phyloP scores from a whole-genome alignment of 805 yeast genomes.

The Kodamaea neixiangensis region DNA sequence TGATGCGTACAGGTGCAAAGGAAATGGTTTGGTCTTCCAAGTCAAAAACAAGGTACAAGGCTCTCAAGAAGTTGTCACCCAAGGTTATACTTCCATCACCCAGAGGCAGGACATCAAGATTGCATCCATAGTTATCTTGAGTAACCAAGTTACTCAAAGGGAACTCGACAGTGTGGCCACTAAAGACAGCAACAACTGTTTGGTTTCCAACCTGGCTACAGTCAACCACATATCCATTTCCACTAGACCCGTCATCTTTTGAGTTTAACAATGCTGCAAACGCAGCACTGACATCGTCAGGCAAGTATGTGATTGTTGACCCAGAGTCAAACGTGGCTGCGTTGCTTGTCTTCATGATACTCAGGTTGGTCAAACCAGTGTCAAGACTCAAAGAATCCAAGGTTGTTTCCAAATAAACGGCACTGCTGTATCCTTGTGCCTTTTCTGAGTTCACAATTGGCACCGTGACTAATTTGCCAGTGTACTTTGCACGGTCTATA shows the following conservation, averaged over 20 bases:
- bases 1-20: conserved; percentile 25
- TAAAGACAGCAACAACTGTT: not conserved
- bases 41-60: conserved; percentile 28
- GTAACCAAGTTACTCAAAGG: conserved; percentile 17
- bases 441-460: conserved; percentile 43
- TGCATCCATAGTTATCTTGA: conserved; percentile 12
- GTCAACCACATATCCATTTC: not conserved
- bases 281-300: not conserved
- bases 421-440: conserved; percentile 31
- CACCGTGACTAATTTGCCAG: conserved; percentile 33
- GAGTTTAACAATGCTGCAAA: not conserved
- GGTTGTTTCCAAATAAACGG: conserved; percentile 45
- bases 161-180: not conserved
- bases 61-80: conserved; percentile 31
- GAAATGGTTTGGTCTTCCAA: conserved; percentile 26
- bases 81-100: conserved; percentile 23
- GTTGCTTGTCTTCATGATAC: not conserved
- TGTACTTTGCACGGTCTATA: conserved; percentile 42
- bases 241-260: not conserved
- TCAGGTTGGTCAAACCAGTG: not conserved
- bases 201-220: not conserved
- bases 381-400: conserved; percentile 20
- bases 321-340: not conserved
- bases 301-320: not conserved
- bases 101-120: conserved; percentile 20